Base-by-base conservation (phyloP, 169 alveolate genomes). In the Eimeria mitis region DNA sequence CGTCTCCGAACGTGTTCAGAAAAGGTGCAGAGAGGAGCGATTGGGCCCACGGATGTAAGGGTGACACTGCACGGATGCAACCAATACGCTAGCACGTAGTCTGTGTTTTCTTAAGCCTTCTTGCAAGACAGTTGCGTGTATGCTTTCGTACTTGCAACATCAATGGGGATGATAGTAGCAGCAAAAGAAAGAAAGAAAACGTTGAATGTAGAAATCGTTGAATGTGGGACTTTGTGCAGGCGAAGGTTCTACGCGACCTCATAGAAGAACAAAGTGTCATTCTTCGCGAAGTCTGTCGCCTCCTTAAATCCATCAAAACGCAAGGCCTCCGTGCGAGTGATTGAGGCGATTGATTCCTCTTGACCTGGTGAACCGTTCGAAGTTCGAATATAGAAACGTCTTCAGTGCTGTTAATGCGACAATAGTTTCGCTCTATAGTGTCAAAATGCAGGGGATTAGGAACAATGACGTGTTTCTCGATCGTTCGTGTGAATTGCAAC, bases 191-290 rank as follows among this genome's bases (percentile, higher is more conserved):
- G 75, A 7, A n/a, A 28, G 16, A 65, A 75, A 11, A n/a, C n/a
- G n/a, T n/a, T n/a, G n/a, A n/a, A n/a, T n/a, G n/a, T n/a, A 28
- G 16, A 65, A 75, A 13, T 2, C 34, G 40, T 0, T 78, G 88
- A 44, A 4, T 78, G 88, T 78, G 88, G 44, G 65, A 11, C 14
- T 16, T 14, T 61, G 85, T 73, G 79, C 91, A 85, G 91, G 92
- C 92, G 4, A 61, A 44, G 34, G 81, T 65, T 14, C 92, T 87
- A 52, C 44, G 92, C 14, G 78, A 47, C 40, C 83, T 87, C n/a
- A 87, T 87, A 19, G 83, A 87, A 87, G 92, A 87, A 65, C 92
- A 87, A 65, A 54, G 92, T 61, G 65, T 42, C 42, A 87, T 87
- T 61, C 92, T 87, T 52, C 59, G 83, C 44, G 92, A 87, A 63